These are phyloP conservation scores for Dorcoceras hygrometricum DNA, from an alignment of 257 asterid species.

Conservation along the genomic window DNA sequence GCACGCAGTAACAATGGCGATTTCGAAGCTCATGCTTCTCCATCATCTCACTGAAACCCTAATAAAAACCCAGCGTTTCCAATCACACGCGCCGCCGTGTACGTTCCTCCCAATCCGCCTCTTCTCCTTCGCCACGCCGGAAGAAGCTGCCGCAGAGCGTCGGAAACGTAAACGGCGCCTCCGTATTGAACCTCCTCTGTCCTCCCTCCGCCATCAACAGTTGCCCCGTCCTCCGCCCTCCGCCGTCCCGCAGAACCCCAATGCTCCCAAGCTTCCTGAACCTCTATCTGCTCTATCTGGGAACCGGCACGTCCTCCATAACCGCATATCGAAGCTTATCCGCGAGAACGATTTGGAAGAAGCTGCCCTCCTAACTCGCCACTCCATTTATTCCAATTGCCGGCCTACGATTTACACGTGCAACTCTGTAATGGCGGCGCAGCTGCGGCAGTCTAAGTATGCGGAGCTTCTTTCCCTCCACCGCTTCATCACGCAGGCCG, in stretches of 20 bases:
- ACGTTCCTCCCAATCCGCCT: constrained; percentile 46
- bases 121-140: constrained; percentile 90
- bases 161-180: constrained; percentile 84
- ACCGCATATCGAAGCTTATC: constrained; percentile 66
- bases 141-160: constrained; percentile 95
- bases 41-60: constrained; percentile 53
- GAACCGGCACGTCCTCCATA: constrained; percentile 72
- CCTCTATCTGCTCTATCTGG: constrained; percentile 70
- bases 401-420: constrained; percentile 87
- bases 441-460: constrained; percentile 71
- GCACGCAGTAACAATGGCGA: constrained; percentile 47
- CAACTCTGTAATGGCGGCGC: constrained; percentile 84
- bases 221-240: constrained; percentile 39
- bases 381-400: constrained; percentile 86
- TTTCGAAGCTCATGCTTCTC: constrained; percentile 59
- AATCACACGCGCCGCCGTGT: constrained; percentile 35
- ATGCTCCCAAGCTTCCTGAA: constrained; percentile 86
- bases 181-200: constrained; percentile 77
- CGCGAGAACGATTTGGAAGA: constrained; percentile 92
- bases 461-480: constrained; percentile 82
- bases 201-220: constrained; percentile 64
- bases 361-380: constrained; percentile 90
- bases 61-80: constrained; percentile 30
- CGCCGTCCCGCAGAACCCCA: constrained; percentile 55
- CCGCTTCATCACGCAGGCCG: constrained; percentile 86